Percentiles rank a stretch among this genome's conserved stretches.
Conservation (phyloP, 352 stramenopile species). For the Bremia lactucae region DNA sequence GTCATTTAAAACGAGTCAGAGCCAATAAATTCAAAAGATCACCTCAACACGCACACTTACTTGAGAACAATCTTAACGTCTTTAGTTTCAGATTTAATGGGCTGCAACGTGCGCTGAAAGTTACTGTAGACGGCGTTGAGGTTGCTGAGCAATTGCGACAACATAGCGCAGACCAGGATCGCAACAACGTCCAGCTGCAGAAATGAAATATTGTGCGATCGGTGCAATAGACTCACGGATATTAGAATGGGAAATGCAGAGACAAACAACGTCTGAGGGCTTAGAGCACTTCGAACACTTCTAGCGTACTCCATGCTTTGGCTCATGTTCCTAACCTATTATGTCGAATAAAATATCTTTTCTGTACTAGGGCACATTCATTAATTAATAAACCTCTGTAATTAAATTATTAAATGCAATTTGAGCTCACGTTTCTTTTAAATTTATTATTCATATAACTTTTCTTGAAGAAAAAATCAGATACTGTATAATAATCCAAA, state of each 20-base stretch:
- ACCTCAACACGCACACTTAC: slow-evolving; percentile 13
- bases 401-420: no score
- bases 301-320: slow-evolving; percentile 47
- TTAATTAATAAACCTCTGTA: no score
- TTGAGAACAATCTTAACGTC: slow-evolving; percentile 53
- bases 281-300: slow-evolving; percentile 45
- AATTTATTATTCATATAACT: no score
- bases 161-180: slow-evolving; percentile 31
- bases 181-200: slow-evolving; percentile 30
- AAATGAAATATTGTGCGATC: slow-evolving; percentile 25
- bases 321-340: background rate
- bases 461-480: no score
- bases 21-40: slow-evolving; percentile 2
- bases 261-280: slow-evolving; percentile 45
- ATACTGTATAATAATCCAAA: no score
- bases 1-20: slow-evolving; percentile 1
- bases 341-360: no score
- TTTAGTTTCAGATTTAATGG: slow-evolving; percentile 22
- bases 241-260: slow-evolving; percentile 42
- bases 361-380: no score
- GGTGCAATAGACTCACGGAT: slow-evolving; percentile 37
- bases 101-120: slow-evolving; percentile 49
- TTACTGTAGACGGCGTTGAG: slow-evolving; percentile 64
- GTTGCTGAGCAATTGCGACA: slow-evolving; percentile 63
- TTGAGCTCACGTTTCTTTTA: no score